Conservation (phyloP, 148 eudicot species). For the Mesembryanthemum crystallinum region DNA sequence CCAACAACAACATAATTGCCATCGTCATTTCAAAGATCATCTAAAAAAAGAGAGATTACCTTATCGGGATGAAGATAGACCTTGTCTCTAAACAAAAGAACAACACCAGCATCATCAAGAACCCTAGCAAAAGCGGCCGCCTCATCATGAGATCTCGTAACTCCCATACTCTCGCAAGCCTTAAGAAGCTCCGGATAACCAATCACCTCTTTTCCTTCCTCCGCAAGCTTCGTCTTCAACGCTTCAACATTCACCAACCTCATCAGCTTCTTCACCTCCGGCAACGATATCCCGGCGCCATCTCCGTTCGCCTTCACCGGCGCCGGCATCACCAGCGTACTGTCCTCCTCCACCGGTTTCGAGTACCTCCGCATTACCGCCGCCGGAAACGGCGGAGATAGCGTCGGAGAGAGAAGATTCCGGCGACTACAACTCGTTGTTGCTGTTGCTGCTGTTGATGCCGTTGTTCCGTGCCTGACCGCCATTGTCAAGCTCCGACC, state of each 20-base stretch:
- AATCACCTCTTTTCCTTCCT: slow-evolving; percentile 67
- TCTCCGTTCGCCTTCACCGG: slow-evolving; percentile 2
- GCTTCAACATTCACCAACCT: slow-evolving; percentile 73
- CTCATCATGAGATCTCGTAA: slow-evolving; percentile 58
- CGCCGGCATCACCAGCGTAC: background rate
- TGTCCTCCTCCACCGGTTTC: background rate
- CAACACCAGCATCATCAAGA: slow-evolving; percentile 91
- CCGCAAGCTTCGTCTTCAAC: slow-evolving; percentile 65
- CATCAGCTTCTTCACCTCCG: slow-evolving; percentile 76
- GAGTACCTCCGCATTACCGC: background rate
- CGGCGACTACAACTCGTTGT: background rate
- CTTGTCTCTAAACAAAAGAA: slow-evolving; percentile 73
- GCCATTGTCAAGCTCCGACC: slow-evolving; percentile 22
- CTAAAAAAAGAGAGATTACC: slow-evolving; percentile 32
- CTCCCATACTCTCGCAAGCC: slow-evolving; percentile 64
- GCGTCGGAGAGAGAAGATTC: background rate
- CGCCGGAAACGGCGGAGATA: background rate
- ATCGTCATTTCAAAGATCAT: too few relatives aligned
- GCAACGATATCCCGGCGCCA: slow-evolving; percentile 39
- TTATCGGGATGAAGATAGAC: slow-evolving; percentile 89
- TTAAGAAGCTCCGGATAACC: slow-evolving; percentile 54
- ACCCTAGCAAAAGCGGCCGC: slow-evolving; percentile 57
- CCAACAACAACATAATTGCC: background rate
- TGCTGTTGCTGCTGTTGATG: background rate
- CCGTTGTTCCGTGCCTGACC: background rate